Base-by-base conservation (phyloP, 2,329 filamentous ascomycete species). In the Aureobasidium sp. region DNA sequence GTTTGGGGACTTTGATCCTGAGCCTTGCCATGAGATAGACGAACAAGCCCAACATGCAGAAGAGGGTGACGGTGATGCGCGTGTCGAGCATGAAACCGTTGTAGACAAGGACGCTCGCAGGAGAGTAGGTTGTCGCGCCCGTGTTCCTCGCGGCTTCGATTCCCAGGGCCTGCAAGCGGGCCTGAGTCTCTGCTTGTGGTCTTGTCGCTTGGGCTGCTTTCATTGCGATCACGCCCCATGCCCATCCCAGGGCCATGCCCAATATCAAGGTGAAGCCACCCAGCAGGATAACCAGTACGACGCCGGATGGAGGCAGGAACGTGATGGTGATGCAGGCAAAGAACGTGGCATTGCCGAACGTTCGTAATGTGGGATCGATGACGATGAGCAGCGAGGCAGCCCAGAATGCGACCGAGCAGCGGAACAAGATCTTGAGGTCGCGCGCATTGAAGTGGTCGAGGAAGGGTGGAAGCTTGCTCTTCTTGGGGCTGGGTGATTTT, bases 1-100 rank as follows among this genome's bases (percentile, higher is more conserved):
- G 36, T 27, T 65, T 65, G 36, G 62, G 62, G 14, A 31, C 45
- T 25, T 34, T 63, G 22, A 61, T 41, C 2, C 63, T 31, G 8
- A 65, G 41, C 5, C 61, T 47, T 3, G 63, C 63, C 55, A 65
- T 55, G 37, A 65, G 29, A 34, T 65, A 65, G 27, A 65, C 20
- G 20, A 65, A 64, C 29, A 65, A 34, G 6, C 62, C 25, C 22
- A 65, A 6, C 63, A 65, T 65, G 61, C 61, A 61, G 45, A 65
- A 65, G 37, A 51, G 64, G 12, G 63, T 65, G 31, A 63, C 48
- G 14, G 62, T 60, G 15, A 63, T 41, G 9, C 62, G 49, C 1
- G 37, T 63, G 29, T 63, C 62, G 3, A 63, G 62, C 55, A 63
- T 53, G 17, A 63, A 61, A 8, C 62, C 62, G 2, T 63, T 37